Evolutionary conservation across 2,329 filamentous ascomycete genomes (phyloP), one percentile per base, ranked within the genome.

Genomic region (Ilyonectria mors-panacis): DNA sequence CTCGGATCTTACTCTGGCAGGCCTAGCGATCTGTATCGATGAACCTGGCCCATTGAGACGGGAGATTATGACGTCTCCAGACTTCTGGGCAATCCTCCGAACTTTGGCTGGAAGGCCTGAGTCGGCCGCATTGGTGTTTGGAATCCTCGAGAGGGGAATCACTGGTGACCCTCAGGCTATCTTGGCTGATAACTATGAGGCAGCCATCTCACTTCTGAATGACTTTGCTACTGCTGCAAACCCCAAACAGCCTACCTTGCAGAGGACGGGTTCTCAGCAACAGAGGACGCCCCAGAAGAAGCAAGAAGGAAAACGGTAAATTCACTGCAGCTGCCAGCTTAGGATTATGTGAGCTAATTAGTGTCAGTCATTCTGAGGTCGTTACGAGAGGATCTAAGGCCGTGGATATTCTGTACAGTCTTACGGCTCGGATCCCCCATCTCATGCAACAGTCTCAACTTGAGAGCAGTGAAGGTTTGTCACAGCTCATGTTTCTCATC

Each of bases 141-240:
- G 92, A 61, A 93, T 98, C n/a, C 85, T 98, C 0, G 92, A 96
- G 76, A 90, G 88, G 61, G 90, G 95, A 28, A 90, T 94, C 2
- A 88, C 87, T 13, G 92, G 92, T 15, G 87, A 89, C n/a, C 92
- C 92, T 19, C 91, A 93, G 15, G 93, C 95, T 6, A 93, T 99
- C 57, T 95, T 94, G 66, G 94, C 95, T 26, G 96, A 98, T 77
- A 99, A 99, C 74, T 99, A 98, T 75, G 94, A 98, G 77, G 91
- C 94, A 23, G 93, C 93, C 4, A 91, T 99, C 61, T 86, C 88
- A 33, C 85, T 99, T 23, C 87, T 98, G 26, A 97, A 97, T 74
- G 93, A 95, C 68, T 98, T 98, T 80, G 94, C 96, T 3, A 93
- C 92, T 7, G 92, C 93, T 30, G 95, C 92, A 51, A 93, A 91